phyloP scores from a whole-genome alignment of 2,329 filamentous ascomycete genomes.

The Diaporthe citri region DNA sequence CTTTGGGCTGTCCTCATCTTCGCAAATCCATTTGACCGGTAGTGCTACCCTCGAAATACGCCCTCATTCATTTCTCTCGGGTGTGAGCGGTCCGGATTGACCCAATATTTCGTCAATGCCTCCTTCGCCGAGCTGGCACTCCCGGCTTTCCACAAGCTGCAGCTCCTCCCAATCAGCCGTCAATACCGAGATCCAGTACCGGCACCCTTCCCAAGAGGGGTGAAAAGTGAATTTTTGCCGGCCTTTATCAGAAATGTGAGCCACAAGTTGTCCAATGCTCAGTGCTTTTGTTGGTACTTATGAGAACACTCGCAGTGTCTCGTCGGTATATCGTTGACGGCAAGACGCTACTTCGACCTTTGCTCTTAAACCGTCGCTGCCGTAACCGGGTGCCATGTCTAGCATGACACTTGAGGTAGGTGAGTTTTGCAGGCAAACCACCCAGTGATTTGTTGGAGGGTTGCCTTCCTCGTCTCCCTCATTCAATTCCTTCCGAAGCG shows the following conservation, averaged over 20 bases:
- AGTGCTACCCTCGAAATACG: background rate
- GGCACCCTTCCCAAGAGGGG: slow-evolving; percentile 18
- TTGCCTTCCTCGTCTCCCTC: slow-evolving; percentile 11
- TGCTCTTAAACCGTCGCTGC: background rate
- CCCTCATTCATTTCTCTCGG: slow-evolving; percentile 28
- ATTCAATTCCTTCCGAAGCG: slow-evolving; percentile 14
- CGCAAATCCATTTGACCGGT: too few species aligned
- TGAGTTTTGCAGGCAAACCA: background rate
- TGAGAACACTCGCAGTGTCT: slow-evolving; percentile 14
- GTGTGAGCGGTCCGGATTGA: slow-evolving; percentile 17
- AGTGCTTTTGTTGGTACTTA: background rate
- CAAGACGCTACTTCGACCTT: too few species aligned
- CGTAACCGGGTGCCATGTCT: slow-evolving; percentile 19
- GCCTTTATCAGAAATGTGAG: background rate
- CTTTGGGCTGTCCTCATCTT: background rate
- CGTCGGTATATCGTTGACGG: too few species aligned
- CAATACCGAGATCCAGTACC: slow-evolving; percentile 26
- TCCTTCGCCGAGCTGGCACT: slow-evolving; percentile 11
- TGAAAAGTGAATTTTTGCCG: background rate
- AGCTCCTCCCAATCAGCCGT: slow-evolving; percentile 20
- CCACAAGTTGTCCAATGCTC: background rate
- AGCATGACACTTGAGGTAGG: background rate
- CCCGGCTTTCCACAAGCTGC: background rate
- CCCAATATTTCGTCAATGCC: slow-evolving; percentile 15
- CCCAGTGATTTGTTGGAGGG: slow-evolving; percentile 11